Base-by-base conservation (phyloP, 495 filamentous ascomycete species). In the Pyrenula massariospora region DNA sequence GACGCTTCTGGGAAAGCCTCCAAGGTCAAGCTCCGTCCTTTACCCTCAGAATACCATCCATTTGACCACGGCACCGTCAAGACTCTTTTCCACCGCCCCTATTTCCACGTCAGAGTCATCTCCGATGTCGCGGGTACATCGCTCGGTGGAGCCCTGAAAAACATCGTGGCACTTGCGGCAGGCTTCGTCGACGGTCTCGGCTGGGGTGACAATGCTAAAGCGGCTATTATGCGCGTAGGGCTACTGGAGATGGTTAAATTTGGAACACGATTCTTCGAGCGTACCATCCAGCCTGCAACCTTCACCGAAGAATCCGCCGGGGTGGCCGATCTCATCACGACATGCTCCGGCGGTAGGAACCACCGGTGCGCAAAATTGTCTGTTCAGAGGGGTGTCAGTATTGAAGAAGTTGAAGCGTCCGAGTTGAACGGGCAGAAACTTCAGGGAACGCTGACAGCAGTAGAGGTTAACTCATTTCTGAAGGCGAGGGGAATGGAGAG, bases 131-230 rank as follows among this genome's bases (percentile, higher is more conserved):
- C 91, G 2, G 94, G 94, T 59, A 91, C 96, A 10, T 96, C 93
- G 12, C 87, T 99, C 55, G 87, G 90, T 24, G 94, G 94, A 15
- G 94, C 94, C 1, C 78, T 99, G 54, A 99, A 99, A 75, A 99
- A 99, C 72, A 87, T 99, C 59, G 87, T 99, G 55, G 94, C 94
- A 11, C 72, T 99, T 8, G 91, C 91, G 1, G 91, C 93, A 8
- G 94, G 94, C 54, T 97, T 93, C 75, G 90, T 97, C 56, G 89
- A 92, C 54, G 94, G 94, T 19, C 81, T 92, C 60, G 91, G 91
- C 57, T 99, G 94, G 94, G 94, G 92, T 60, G 90, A 95, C 73
- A 98, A 96, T 64, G 91, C 92, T 52, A 96, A 96, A 73, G 89
- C 93, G 48, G 93, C 93, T 21, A 84, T 98, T 52, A 96, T 96